Evolutionary conservation across 495 filamentous ascomycete genomes (phyloP), one percentile per base, ranked within the genome.

Genomic region (Podospora conica): DNA sequence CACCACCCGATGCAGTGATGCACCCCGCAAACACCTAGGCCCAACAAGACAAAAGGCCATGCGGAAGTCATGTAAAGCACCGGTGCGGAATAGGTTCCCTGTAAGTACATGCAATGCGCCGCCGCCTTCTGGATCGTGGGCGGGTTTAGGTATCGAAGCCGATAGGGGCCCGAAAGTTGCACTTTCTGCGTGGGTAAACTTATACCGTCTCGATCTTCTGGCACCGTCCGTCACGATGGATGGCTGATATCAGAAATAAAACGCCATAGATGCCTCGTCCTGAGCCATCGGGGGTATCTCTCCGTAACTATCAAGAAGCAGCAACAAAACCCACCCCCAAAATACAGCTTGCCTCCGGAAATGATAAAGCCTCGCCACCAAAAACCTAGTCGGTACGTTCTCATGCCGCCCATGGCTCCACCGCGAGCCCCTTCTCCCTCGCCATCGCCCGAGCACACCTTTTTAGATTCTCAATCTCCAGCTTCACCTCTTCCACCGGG

Each of bases 21-120:
- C 55, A 64, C 63, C 63, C 63, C 63, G 62, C 62, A 64, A 48
- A 23, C 54, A 12, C 18, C 27, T 55, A 24, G n/a, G 11, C 18
- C 28, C n/a, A 54, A 55, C 18, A 21, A 29, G 22, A 53, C 21
- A 23, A 23, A 3, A 55, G 23, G 23, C 3, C 23, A 57, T 57
- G 21, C 40, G 40, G 40, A n/a, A 7, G 15, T 48, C 15, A 48
- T 48, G 40, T 48, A 48, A n/a, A n/a, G n/a, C n/a, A n/a, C n/a
- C n/a, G n/a, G n/a, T n/a, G n/a, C n/a, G n/a, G n/a, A n/a, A n/a
- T n/a, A n/a, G n/a, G 33, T 48, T 18, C 5, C 40, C 18, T 48
- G 40, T 48, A n/a, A n/a, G n/a, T n/a, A n/a, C 40, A 48, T 48
- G 40, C 15, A 18, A 6, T 7, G 18, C 40, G 40, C 40, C 10